phyloP scores from a whole-genome alignment of 208 protist genomes.

The Herpetomonas samuelpessoai region DNA sequence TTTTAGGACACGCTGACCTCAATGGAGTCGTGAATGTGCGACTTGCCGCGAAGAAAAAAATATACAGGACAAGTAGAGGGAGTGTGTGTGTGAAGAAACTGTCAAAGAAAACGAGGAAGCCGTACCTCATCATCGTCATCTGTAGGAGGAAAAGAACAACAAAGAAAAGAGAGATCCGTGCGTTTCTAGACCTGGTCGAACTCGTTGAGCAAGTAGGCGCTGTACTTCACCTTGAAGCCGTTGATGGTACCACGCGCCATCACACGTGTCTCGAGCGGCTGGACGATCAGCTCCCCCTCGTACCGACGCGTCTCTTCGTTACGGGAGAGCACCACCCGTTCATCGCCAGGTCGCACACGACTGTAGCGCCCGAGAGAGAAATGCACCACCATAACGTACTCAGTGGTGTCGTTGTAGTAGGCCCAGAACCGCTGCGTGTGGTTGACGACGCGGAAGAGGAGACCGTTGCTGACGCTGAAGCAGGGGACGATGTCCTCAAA shows the following conservation, averaged over 20 bases:
- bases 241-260: constrained; percentile 83
- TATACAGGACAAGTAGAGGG: too few species aligned
- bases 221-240: constrained; percentile 78
- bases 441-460: constrained; percentile 84
- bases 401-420: constrained; percentile 89
- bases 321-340: too few species aligned
- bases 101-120: too few species aligned
- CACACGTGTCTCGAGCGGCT: constrained; percentile 72
- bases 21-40: too few species aligned
- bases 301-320: constrained; percentile 59
- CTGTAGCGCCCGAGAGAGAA: constrained; percentile 73
- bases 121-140: too few species aligned
- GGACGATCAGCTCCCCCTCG: constrained; percentile 59
- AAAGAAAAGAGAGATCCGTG: too few species aligned
- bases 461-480: constrained; percentile 76
- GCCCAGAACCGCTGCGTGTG: constrained; percentile 76
- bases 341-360: constrained; percentile 49
- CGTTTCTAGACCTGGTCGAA: too few species aligned
- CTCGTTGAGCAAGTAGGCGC: constrained; percentile 61
- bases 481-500: too few species aligned
- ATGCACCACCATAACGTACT: constrained; percentile 82
- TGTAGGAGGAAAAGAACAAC: too few species aligned
- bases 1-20: too few species aligned
- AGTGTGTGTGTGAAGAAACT: too few species aligned
- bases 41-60: too few species aligned